phyloP scores from a whole-genome alignment of 805 yeast genomes.

The Zygosaccharomyces siamensis region DNA sequence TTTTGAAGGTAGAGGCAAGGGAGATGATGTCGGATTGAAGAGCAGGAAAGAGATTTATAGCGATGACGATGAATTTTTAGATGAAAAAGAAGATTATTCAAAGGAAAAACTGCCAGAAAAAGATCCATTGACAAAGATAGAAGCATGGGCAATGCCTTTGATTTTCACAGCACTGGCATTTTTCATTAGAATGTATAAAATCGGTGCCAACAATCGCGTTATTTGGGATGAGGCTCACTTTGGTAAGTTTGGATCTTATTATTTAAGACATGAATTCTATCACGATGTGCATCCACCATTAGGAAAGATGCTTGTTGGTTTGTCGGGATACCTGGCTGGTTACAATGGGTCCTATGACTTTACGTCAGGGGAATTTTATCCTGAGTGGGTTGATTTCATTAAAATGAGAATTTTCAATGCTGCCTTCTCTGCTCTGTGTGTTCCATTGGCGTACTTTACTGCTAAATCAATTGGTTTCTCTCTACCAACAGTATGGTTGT shows the following conservation, averaged over 20 bases:
- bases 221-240: slow-evolving; percentile 92
- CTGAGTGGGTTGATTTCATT: slow-evolving; percentile 54
- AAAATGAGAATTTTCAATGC: slow-evolving; percentile 73
- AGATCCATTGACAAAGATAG: slow-evolving; percentile 20
- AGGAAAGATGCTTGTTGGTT: slow-evolving; percentile 75
- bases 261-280: slow-evolving; percentile 71
- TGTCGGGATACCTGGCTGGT: slow-evolving; percentile 78
- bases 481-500: slow-evolving; percentile 50
- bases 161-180: slow-evolving; percentile 44
- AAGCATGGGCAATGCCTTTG: slow-evolving; percentile 41
- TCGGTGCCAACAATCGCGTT: slow-evolving; percentile 53
- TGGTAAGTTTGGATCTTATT: slow-evolving; percentile 80
- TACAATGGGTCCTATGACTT: slow-evolving; percentile 74
- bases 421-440: slow-evolving; percentile 57
- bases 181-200: slow-evolving; percentile 54
- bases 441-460: slow-evolving; percentile 68
- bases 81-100: slow-evolving; percentile 21
- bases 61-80: slow-evolving; percentile 6
- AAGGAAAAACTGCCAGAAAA: slow-evolving; percentile 11
- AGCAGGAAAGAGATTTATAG: slow-evolving; percentile 10
- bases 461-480: slow-evolving; percentile 54
- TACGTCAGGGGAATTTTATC: slow-evolving; percentile 60
- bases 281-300: slow-evolving; percentile 87
- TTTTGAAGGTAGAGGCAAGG: slow-evolving; percentile 16
- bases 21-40: slow-evolving; percentile 10